These are phyloP conservation scores for Chamaecyparis obtusa DNA, from an alignment of 75 land plant species.

Conservation along the genomic window DNA sequence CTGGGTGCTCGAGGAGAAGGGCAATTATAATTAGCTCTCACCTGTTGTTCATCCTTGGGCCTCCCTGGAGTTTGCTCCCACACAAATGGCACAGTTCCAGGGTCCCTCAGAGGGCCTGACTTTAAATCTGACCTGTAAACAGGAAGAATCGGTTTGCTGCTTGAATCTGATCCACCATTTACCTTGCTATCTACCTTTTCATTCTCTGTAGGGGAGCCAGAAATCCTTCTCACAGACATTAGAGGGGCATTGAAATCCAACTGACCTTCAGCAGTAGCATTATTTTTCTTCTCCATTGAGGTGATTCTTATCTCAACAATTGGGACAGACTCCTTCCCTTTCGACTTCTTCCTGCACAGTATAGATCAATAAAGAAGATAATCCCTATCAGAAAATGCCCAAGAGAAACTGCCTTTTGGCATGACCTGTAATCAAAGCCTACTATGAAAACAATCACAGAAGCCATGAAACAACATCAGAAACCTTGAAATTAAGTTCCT, in stretches of 20 bases:
- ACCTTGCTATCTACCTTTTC: background rate
- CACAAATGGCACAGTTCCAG: conserved; percentile 69
- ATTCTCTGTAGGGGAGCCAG: conserved; percentile 3
- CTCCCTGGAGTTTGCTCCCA: conserved; percentile 84
- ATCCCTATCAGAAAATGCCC: background rate
- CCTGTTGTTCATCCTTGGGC: conserved; percentile 43
- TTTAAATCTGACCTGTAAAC: conserved; percentile 46
- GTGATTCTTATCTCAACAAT: conserved; percentile 2
- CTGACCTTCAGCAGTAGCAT: conserved; percentile 11
- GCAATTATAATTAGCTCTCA: background rate
- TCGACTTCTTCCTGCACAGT: conserved; percentile 13
- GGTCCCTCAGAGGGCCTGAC: conserved; percentile 58
- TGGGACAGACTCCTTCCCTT: conserved; percentile 3
- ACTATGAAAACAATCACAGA: background rate
- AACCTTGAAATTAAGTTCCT: conserved; percentile 7
- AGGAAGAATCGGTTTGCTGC: conserved; percentile 18
- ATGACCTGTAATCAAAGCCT: background rate
- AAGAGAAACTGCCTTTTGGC: background rate
- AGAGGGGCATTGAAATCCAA: conserved; percentile 54
- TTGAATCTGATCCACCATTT: conserved; percentile 1
- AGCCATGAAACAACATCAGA: background rate
- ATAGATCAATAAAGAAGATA: background rate
- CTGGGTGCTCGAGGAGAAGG: conserved; percentile 9
- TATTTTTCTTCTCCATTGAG: conserved; percentile 10
- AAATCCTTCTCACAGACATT: conserved; percentile 42